Evolutionary conservation across 78 protist genomes (phyloP), one percentile per base, ranked within the genome.

Genomic region (Dictyostelium intermedium): DNA sequence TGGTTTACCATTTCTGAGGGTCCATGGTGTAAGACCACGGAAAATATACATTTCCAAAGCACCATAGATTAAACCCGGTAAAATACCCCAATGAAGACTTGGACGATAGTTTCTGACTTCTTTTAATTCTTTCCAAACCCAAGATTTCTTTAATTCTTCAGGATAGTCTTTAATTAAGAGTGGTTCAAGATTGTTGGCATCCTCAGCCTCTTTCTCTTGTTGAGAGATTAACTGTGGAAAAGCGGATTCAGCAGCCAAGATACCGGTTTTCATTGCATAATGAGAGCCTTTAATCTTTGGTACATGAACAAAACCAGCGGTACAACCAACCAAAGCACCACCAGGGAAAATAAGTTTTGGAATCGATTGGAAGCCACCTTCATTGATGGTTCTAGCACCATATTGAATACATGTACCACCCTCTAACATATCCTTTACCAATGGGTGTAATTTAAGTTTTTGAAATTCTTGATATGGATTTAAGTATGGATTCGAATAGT

Each of bases 231-330:
- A 47, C 34, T 80, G 86, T 10, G 87, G 96, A 39, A 83, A 84
- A 16, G 86, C 60, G 6, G 96, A 70, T 63, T 98, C 99, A 18
- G 98, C 99, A 4, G 99, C 98, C 3, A 98, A 53, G 92, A 97
- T 97, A 66, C 98, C 98, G 14, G 98, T 91, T 95, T 98, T 98
- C 99, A 99, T 98, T 37, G 99, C 99, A 14, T 92, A 98, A 98
- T 99, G 99, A 13, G 96, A 93, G 76, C 99, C 99, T 95, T 98
- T 98, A 79, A 99, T 96, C 87, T 99, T 99, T 82, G 99, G 98
- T 72, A 98, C 97, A 89, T 98, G 98, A 74, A 98, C 97, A 91
- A 98, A 97, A 35, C 99, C 99, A 18, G 99, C 99, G 0, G 97
- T 45, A 92, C 98, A 98, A 39, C 99, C 99, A 30, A 98, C 56